Evolutionary conservation across 495 filamentous ascomycete genomes (phyloP), one percentile per base, ranked within the genome.

Genomic region (Lepraria neglecta): DNA sequence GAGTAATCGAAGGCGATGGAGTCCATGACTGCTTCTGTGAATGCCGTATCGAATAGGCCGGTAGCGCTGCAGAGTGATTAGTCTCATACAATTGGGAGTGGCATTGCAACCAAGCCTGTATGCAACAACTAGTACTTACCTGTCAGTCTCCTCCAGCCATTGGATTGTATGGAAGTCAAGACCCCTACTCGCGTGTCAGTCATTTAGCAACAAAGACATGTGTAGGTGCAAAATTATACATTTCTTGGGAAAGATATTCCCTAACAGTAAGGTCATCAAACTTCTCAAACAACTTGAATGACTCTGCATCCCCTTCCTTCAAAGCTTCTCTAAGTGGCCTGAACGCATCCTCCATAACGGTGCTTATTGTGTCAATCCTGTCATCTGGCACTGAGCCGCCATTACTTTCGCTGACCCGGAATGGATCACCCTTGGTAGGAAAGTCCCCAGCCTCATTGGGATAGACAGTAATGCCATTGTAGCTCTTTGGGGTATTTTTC

Each of bases 71-170:
- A 31, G 6, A 54, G 35, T 11, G 3, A 33, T 54, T 17, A 54
- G 51, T 19, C 0, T 14, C 15, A 19, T 54, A 0, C 12, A 33
- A 3, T 3, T 19, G 6, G 6, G n/a, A 35, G 31, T 6, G 0
- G 17, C 51, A 33, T 12, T 38, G 12, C 35, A 35, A 7, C 51
- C 24, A 7, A 9, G 5, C 4, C 3, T 17, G 48, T 28, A 15
- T 17, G 27, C 3, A 3, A n/a, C n/a, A 10, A 28, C 21, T 31
- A 31, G 4, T 31, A 30, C 48, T 31, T 19, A 54, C 51, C 51
- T 54, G 35, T 54, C 51, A 54, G 51, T 54, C n/a, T 54, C 51
- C n/a, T 54, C 51, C 31, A 54, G n/a, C 51, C 51, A 54, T 4
- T 54, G 51, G 31, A 54, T 54, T 30, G 51, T 54, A 11, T 54